phyloP scores from a whole-genome alignment of 2,329 filamentous ascomycete species.

The Westerdykella sp. region DNA sequence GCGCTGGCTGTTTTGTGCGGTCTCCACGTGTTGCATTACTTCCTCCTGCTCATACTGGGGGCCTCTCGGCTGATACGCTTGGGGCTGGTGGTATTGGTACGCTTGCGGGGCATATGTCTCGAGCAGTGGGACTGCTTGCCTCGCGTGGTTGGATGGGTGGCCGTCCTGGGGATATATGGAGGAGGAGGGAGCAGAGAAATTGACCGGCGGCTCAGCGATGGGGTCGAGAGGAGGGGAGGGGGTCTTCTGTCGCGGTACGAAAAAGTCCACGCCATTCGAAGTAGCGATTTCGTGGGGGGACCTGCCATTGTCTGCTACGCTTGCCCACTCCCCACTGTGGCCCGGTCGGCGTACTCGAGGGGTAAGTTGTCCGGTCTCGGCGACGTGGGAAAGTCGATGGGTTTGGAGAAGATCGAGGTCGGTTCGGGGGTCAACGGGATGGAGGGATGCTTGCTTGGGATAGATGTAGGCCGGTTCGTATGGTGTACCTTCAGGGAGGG shows the following conservation, averaged over 20 bases:
- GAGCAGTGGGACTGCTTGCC: constrained; percentile 30
- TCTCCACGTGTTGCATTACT: constrained; percentile 19
- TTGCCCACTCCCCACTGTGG: constrained; percentile 35
- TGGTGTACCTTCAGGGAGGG: constrained; percentile 22
- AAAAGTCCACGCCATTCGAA: constrained; percentile 34
- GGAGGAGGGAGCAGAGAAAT: constrained; percentile 9
- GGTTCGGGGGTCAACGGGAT: constrained; percentile 28
- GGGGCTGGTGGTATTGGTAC: constrained; percentile 19
- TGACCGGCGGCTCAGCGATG: constrained; percentile 12
- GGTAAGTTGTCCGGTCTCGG: constrained; percentile 46
- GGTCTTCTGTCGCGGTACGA: constrained; percentile 31
- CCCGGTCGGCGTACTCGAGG: constrained; percentile 35
- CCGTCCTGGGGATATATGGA: constrained; percentile 18
- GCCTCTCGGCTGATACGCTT: constrained; percentile 34
- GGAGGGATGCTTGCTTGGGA: constrained; percentile 12
- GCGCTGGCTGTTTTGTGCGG: constrained; percentile 22
- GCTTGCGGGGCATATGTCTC: constrained; percentile 34
- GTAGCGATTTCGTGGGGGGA: constrained; percentile 15
- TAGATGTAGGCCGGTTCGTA: constrained; percentile 32
- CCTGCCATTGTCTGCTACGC: constrained; percentile 27
- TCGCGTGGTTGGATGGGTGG: constrained; percentile 20
- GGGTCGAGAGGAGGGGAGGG: constrained; percentile 29
- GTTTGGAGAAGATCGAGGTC: constrained; percentile 40
- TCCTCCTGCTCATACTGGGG: constrained; percentile 34
- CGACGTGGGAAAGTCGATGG: constrained; percentile 46